phyloP scores from a whole-genome alignment of 2,329 filamentous ascomycete genomes.

The Tolypocladium cylindrosporum region DNA sequence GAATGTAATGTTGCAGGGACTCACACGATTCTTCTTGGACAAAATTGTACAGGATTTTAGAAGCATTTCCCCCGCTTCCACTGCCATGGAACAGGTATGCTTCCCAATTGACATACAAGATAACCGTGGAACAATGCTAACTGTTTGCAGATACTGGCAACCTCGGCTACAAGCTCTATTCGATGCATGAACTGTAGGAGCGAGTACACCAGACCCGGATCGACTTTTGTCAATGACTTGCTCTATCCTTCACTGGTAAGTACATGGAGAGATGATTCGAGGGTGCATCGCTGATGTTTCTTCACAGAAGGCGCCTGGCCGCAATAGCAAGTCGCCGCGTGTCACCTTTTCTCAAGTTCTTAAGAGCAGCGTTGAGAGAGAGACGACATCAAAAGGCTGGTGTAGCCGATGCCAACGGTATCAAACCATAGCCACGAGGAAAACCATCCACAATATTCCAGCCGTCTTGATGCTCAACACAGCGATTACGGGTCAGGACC shows the following conservation, averaged over 20 bases:
- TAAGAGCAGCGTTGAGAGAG: slow-evolving; percentile 85
- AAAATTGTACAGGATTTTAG: slow-evolving; percentile 70
- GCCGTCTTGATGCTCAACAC: slow-evolving; percentile 85
- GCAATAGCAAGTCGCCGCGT: slow-evolving; percentile 41
- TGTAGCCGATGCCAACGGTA: slow-evolving; percentile 86
- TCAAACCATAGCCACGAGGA: slow-evolving; percentile 75
- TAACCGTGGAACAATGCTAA: not conserved
- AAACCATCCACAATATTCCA: slow-evolving; percentile 73
- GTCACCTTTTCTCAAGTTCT: slow-evolving; percentile 79
- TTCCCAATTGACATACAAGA: slow-evolving; percentile 9
- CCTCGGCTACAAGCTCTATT: slow-evolving; percentile 62
- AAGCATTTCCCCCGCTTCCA: slow-evolving; percentile 50
- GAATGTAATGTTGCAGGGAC: slow-evolving; percentile 72
- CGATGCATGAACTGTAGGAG: slow-evolving; percentile 79
- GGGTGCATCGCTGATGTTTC: not conserved
- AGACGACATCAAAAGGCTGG: slow-evolving; percentile 85
- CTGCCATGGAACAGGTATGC: slow-evolving; percentile 60
- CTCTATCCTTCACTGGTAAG: slow-evolving; percentile 54
- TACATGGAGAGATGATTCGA: not conserved
- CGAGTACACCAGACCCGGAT: slow-evolving; percentile 71
- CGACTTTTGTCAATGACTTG: slow-evolving; percentile 76
- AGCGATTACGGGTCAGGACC: slow-evolving; percentile 59
- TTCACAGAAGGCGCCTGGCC: slow-evolving; percentile 32
- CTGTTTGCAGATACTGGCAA: slow-evolving; percentile 44
- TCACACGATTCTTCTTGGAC: slow-evolving; percentile 78